Evolutionary conservation across 306 rosid genomes (phyloP), one percentile per base, ranked within the genome.

Genomic region (Medicago ruthenica): DNA sequence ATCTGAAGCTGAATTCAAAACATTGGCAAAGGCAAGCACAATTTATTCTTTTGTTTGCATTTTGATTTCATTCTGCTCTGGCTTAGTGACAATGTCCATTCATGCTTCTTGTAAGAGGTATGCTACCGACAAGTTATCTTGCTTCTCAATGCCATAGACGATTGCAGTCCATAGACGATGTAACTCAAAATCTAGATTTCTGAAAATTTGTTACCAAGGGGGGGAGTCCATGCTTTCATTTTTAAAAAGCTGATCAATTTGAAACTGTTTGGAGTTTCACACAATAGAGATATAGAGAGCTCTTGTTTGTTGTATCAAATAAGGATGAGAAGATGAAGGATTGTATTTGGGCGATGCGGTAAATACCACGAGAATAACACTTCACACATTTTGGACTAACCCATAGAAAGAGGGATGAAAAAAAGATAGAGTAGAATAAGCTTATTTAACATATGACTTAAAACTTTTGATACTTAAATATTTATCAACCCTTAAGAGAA

Each of bases 11-110:
- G 77, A 89, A 90, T 83, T 48, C 91, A 20, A 95, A 88, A 84
- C 85, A 81, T 70, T 95, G 95, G 97, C 93, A 84, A 79, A 96
- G 86, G 99, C 86, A 83, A 89, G 90, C 76, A 72, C 27, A 78
- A 9, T 69, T 60, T 57, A 3, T 79, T 62, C 18, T 57, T 57
- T 62, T 18, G 6, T 45, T 60, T 54, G 68, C 20, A 40, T 53
- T 48, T 44, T 66, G 10, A 14, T 14, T 47, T 61, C 50, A 10
- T 70, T 50, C 24, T 58, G 16, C 58, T 37, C 58, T 12, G 37
- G 51, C 51, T 42, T 71, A 55, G 76, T 51, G 41, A 40, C 60
- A 42, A 57, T 55, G n/a, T 21, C 47, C 39, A 66, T 59, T 51
- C 76, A 48, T 66, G 73, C 36, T 24, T 47, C 57, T 45, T 57